Conservation (phyloP, 352 stramenopile genomes). For the Phytopythium oedochilum region DNA sequence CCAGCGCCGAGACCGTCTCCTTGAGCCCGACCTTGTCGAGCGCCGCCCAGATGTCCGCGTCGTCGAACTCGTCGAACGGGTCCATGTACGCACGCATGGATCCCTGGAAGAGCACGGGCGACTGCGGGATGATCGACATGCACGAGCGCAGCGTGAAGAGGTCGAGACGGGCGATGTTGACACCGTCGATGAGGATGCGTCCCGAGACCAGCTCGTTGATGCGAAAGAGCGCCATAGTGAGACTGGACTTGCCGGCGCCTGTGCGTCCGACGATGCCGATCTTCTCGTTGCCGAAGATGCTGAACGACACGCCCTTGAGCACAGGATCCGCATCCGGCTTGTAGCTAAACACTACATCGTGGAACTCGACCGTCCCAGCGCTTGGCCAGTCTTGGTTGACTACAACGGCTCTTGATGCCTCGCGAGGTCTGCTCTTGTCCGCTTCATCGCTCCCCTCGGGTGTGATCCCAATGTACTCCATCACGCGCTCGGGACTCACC, state of each 20-base stretch:
- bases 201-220: conserved; percentile 76
- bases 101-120: conserved; percentile 89
- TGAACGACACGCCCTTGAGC: conserved; percentile 50
- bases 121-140: conserved; percentile 38
- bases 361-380: too few relatives aligned
- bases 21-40: conserved; percentile 73
- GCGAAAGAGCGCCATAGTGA: conserved; percentile 46
- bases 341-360: conserved; percentile 86
- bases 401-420: conserved; percentile 22
- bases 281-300: conserved; percentile 61
- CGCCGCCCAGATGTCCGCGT: conserved; percentile 72
- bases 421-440: too few relatives aligned
- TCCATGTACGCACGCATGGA: conserved; percentile 81
- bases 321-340: conserved; percentile 49
- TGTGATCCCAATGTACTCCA: not conserved
- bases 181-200: conserved; percentile 35
- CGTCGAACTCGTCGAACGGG: conserved; percentile 66
- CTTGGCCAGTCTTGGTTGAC: too few relatives aligned
- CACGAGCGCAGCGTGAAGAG: conserved; percentile 22
- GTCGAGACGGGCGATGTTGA: conserved; percentile 26
- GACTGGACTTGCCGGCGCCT: conserved; percentile 81
- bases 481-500: conserved; percentile 16
- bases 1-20: conserved; percentile 12
- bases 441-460: too few relatives aligned
- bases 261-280: conserved; percentile 26